Evolutionary conservation across 768 basidiomycete genomes (phyloP).

Genomic region (Phlebiopsis flavidoalba): DNA sequence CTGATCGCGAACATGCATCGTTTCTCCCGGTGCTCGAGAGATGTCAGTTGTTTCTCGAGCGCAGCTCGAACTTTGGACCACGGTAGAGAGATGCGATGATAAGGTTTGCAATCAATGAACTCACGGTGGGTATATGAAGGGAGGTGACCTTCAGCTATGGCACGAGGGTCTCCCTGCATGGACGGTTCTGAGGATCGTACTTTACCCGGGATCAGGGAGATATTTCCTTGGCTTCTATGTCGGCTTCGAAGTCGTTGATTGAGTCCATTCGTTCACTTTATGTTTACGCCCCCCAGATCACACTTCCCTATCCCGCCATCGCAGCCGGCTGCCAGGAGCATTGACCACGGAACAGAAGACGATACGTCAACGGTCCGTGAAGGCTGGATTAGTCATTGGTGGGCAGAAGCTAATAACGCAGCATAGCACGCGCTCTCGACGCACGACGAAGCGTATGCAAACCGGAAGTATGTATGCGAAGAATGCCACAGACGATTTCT

Average conservation of each 20-base stretch:
- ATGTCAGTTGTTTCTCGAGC: background rate
- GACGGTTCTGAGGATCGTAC: background rate
- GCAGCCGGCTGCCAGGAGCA: background rate
- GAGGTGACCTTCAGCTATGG: background rate
- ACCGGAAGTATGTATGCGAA: background rate
- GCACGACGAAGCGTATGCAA: background rate
- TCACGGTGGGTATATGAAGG: background rate
- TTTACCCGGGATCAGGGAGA: background rate
- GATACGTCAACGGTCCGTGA: background rate
- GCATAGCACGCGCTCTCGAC: background rate
- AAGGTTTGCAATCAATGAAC: background rate
- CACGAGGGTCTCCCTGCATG: background rate
- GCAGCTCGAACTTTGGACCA: background rate
- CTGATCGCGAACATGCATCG: background rate
- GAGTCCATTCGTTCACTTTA: background rate
- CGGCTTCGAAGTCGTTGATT: background rate
- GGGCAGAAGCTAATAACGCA: background rate
- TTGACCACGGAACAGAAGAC: background rate
- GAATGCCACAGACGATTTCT: background rate
- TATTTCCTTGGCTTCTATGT: conserved; percentile 1
- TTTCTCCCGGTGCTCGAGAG: background rate
- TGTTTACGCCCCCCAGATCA: background rate
- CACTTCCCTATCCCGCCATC: background rate
- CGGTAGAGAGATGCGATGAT: background rate
- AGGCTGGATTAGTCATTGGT: background rate